Percentiles rank a stretch among this genome's conserved stretches.
These are phyloP conservation scores for Arabis alpina DNA, from an alignment of 345 rosid genomes.

Conservation along the genomic window DNA sequence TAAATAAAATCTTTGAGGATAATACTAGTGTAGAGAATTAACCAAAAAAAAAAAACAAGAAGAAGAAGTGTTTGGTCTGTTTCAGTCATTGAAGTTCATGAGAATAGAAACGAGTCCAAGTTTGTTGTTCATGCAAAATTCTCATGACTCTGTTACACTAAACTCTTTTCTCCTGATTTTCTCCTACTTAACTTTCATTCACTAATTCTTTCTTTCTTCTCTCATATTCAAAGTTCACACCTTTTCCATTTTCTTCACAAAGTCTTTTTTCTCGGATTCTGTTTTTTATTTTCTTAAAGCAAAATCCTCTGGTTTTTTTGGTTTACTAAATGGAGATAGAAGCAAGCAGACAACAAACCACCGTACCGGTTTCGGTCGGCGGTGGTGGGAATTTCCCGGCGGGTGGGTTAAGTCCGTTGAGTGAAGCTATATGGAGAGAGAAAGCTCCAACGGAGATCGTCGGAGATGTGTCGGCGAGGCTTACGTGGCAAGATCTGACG, in stretches of 20 bases:
- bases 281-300: not conserved
- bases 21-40: not conserved
- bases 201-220: slow-evolving; percentile 5
- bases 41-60: not conserved
- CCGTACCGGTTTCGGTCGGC: slow-evolving; percentile 41
- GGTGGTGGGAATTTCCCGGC: slow-evolving; percentile 46
- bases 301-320: slow-evolving; percentile 20
- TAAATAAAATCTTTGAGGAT: slow-evolving; percentile 6
- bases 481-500: slow-evolving; percentile 92
- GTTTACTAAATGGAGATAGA: slow-evolving; percentile 68
- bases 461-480: slow-evolving; percentile 86
- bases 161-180: slow-evolving; percentile 45
- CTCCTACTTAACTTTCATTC: slow-evolving; percentile 36
- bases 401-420: slow-evolving; percentile 77
- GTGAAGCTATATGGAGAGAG: slow-evolving; percentile 80
- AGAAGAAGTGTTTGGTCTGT: slow-evolving; percentile 36
- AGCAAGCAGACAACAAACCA: slow-evolving; percentile 50
- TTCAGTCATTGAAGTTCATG: slow-evolving; percentile 43
- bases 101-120: slow-evolving; percentile 46
- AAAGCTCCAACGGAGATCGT: slow-evolving; percentile 56
- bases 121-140: slow-evolving; percentile 43
- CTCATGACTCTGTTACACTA: slow-evolving; percentile 31
- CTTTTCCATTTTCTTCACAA: slow-evolving; percentile 38
- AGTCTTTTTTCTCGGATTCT: slow-evolving; percentile 14
- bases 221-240: slow-evolving; percentile 41